A percentile compares a stretch with the other conserved stretches of the same genome.
Conservation (phyloP, 495 filamentous ascomycete species). For the Aspergillus conjunctus region DNA sequence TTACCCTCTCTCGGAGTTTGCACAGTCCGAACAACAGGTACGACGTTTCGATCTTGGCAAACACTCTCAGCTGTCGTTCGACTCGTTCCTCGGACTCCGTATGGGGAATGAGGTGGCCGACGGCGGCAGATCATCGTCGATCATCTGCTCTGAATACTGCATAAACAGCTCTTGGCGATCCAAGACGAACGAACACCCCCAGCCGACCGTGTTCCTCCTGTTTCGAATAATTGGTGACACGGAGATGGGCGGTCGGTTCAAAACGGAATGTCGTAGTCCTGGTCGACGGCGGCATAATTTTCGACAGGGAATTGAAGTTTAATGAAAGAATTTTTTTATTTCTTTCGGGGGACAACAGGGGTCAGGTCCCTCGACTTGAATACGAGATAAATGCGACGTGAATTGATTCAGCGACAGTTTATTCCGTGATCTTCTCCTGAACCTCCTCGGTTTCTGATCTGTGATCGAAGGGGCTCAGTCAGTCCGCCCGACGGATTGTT, state of each 20-base stretch:
- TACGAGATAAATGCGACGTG: not conserved
- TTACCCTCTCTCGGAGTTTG: not conserved
- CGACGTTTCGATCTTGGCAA: slow-evolving; percentile 1
- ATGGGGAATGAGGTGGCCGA: slow-evolving; percentile 13
- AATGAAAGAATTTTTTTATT: not conserved
- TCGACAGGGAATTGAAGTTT: not conserved
- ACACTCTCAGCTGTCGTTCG: not conserved
- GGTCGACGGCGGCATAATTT: not conserved
- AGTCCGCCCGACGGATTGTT: not conserved
- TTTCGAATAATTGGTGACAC: too few species aligned
- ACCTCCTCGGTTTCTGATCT: not conserved
- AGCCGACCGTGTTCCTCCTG: not conserved
- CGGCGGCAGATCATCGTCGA: slow-evolving; percentile 28
- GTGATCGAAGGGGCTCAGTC: not conserved
- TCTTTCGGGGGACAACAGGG: too few species aligned
- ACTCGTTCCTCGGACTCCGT: slow-evolving; percentile 11
- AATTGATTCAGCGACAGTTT: not conserved
- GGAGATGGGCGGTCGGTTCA: too few species aligned
- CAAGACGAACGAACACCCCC: slow-evolving; percentile 1
- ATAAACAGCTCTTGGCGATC: slow-evolving; percentile 24
- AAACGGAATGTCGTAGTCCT: not conserved
- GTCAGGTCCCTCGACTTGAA: too few species aligned
- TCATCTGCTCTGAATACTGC: slow-evolving; percentile 25
- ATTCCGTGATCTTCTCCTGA: not conserved
- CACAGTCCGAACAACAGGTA: not conserved